Evolutionary conservation across 441 rosid genomes (phyloP), one percentile per base, ranked within the genome.

Genomic region (Euphorbia celastroides): DNA sequence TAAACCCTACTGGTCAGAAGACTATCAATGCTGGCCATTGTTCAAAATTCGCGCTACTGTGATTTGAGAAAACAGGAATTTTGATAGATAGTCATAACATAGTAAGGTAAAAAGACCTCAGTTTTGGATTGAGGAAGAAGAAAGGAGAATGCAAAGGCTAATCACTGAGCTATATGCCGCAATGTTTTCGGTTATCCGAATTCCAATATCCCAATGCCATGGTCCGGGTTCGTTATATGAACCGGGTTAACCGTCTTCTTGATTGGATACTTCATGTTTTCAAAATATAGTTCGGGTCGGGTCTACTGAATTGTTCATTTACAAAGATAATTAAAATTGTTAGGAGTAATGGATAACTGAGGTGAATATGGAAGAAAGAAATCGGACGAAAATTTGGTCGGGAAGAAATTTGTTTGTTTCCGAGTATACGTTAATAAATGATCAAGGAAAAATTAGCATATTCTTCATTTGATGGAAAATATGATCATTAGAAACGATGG

Each of bases 1-100:
- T 74, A 72, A 79, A 77, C 68, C 73, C 86, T 65, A 70, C 78
- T 61, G 0, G 93, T 79, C 69, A 84, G 64, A 67, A 84, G 62
- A 54, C 78, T 65, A 71, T 81, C 86, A 58, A 84, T 36, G 51
- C 84, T 74, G 65, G 84, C 65, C 98, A 93, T 83, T 34, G 32
- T 51, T 26, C 34, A 56, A 70, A 60, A 30, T 59, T 56, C 8
- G 36, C 25, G 55, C 54, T 62, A 13, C 54, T 28, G 17, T 60
- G 17, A 30, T 23, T 20, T 22, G 17, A 62, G 2, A 41, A 27
- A 8, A 30, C 20, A n/a, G 13, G 12, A 0, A 13, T 22, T 62
- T n/a, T 16, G 16, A 22, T 23, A 28, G 14, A 26, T 13, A 17
- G 0, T 19, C 30, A 36, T 17, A 17, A 27, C 27, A n/a, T 16